Evolutionary conservation across 2,329 filamentous ascomycete genomes (phyloP).

Genomic region (Chaetothyriales sp.): DNA sequence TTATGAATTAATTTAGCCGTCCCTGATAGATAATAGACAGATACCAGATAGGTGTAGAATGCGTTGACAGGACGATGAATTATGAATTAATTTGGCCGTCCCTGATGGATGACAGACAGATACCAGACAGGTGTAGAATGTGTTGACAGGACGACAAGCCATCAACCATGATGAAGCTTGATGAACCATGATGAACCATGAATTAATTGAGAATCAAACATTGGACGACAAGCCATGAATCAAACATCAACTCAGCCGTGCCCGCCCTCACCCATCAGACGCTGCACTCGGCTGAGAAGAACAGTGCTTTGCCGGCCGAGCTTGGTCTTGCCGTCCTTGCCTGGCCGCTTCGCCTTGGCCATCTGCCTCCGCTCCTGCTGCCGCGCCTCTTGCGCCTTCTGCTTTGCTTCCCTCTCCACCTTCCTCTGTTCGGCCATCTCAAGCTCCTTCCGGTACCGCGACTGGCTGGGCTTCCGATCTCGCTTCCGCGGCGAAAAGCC

Average conservation of each 20-base stretch:
- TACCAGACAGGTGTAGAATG: background rate
- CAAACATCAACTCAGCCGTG: background rate
- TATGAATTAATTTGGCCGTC: too few relatives aligned
- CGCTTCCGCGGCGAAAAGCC: conserved; percentile 5
- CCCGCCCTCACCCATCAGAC: conserved; percentile 45
- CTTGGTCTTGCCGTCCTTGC: conserved; percentile 60
- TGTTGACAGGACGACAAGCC: too few relatives aligned
- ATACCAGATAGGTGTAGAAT: too few relatives aligned
- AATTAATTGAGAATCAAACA: background rate
- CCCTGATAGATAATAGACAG: too few relatives aligned
- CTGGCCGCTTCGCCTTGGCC: conserved; percentile 46
- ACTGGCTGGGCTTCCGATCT: conserved; percentile 29
- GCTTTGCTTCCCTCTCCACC: conserved; percentile 46
- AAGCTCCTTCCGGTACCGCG: conserved; percentile 52
- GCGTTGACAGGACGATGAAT: too few relatives aligned
- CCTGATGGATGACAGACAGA: background rate
- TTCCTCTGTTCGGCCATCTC: conserved; percentile 51
- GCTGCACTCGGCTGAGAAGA: conserved; percentile 64
- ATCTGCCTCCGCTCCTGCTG: conserved; percentile 57
- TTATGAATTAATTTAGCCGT: too few relatives aligned
- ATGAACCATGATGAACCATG: background rate
- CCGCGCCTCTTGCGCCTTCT: conserved; percentile 31
- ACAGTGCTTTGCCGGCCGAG: conserved; percentile 68
- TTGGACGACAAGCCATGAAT: too few relatives aligned
- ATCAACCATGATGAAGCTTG: too few relatives aligned